Percentiles rank a stretch among this genome's conserved stretches.
Evolutionary conservation across 2,329 filamentous ascomycete genomes (phyloP).

Genomic region (Lecanicillium sp.): DNA sequence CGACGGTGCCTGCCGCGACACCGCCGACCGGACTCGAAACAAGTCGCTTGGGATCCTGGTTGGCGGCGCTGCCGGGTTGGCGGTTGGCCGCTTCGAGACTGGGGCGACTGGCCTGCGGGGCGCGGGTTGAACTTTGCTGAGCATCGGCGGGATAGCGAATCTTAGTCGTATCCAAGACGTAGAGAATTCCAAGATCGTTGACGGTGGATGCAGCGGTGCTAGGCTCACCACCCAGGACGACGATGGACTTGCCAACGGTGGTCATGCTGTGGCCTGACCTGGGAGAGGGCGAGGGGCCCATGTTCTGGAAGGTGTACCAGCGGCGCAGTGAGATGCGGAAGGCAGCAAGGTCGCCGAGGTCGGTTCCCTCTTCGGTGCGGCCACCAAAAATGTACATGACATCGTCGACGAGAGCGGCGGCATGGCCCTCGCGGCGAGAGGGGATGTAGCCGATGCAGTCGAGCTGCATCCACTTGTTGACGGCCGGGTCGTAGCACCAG

Average conservation of each 20-base stretch:
- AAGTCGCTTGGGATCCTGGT: constrained; percentile 42
- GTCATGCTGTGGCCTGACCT: constrained; percentile 98
- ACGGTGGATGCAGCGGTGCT: constrained; percentile 78
- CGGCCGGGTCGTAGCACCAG: constrained; percentile 84
- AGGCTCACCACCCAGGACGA: constrained; percentile 89
- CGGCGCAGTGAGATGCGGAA: constrained; percentile 68
- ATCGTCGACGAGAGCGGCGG: constrained; percentile 87
- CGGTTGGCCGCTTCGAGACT: constrained; percentile 19
- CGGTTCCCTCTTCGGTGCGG: constrained; percentile 84
- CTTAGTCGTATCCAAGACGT: constrained; percentile 89
- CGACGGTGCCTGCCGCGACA: constrained; percentile 22
- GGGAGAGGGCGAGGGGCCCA: constrained; percentile 91
- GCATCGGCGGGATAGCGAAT: constrained; percentile 90
- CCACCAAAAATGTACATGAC: constrained; percentile 99
- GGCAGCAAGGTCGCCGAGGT: constrained; percentile 88
- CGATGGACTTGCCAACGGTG: constrained; percentile 82
- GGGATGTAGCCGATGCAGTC: constrained; percentile 98
- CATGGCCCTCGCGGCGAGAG: constrained; percentile 86
- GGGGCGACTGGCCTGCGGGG: constrained; percentile 17
- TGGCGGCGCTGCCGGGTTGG: constrained; percentile 29
- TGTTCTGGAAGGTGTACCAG: constrained; percentile 99
- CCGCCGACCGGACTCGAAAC: no score
- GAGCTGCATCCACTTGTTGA: constrained; percentile 78
- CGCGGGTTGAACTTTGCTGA: constrained; percentile 23
- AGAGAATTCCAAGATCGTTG: constrained; percentile 80